Conservation (phyloP, 768 basidiomycete species). For the Rhizopogon vesiculosus region DNA sequence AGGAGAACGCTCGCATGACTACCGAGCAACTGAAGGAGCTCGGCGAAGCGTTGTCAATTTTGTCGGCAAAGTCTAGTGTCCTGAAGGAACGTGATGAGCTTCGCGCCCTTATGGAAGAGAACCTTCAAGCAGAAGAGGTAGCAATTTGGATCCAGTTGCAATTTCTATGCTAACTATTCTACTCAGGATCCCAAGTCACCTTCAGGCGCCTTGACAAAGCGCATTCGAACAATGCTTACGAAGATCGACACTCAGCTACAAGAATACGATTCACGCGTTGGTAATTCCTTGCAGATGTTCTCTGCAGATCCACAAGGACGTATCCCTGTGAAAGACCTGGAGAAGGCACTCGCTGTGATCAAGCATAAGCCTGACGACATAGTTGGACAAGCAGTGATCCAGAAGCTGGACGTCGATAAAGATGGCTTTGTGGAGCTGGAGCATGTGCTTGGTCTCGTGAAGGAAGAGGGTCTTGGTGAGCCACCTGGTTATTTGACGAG, state of each 20-base stretch:
- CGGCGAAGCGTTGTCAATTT: conserved; percentile 82
- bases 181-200: conserved; percentile 72
- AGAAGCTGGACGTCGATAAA: conserved; percentile 93
- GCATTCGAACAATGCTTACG: conserved; percentile 91
- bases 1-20: conserved; percentile 91
- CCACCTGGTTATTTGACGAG: conserved; percentile 1
- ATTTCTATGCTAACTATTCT: conserved; percentile 2
- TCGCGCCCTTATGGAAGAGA: conserved; percentile 89
- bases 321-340: conserved; percentile 83
- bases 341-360: conserved; percentile 89
- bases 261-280: conserved; percentile 87
- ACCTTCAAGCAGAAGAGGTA: conserved; percentile 80
- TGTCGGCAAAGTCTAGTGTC: conserved; percentile 92
- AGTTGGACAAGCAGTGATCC: conserved; percentile 78
- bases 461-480: conserved; percentile 81
- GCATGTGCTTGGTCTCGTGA: conserved; percentile 85
- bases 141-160: neutral
- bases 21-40: conserved; percentile 94
- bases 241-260: conserved; percentile 92
- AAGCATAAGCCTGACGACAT: conserved; percentile 91
- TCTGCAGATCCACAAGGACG: conserved; percentile 82
- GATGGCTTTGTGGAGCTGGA: conserved; percentile 95
- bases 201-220: conserved; percentile 86
- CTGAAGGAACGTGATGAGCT: conserved; percentile 95
- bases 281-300: conserved; percentile 80